phyloP scores from a whole-genome alignment of 2,329 filamentous ascomycete species.

The Reticulascus tulasneorum region DNA sequence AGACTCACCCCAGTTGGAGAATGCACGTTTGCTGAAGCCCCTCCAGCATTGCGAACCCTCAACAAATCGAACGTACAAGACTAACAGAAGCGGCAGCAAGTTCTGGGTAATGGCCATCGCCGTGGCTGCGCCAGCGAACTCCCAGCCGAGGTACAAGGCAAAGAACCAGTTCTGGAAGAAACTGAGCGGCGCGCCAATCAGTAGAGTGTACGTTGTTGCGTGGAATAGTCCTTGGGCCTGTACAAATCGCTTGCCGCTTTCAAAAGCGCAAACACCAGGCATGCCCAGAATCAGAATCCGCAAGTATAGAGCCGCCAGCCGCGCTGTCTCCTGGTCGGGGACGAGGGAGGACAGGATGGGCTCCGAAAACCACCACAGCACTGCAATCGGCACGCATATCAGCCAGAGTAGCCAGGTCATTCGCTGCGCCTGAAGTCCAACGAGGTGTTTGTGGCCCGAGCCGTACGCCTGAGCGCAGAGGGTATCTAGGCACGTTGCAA shows the following conservation, averaged over 20 bases:
- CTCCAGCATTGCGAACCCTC: slow-evolving; percentile 76
- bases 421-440: slow-evolving; percentile 75
- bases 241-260: slow-evolving; percentile 73
- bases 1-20: slow-evolving; percentile 71
- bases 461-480: slow-evolving; percentile 92
- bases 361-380: slow-evolving; percentile 66
- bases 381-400: slow-evolving; percentile 66
- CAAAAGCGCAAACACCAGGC: slow-evolving; percentile 73
- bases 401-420: slow-evolving; percentile 75
- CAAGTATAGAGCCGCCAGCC: slow-evolving; percentile 69
- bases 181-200: slow-evolving; percentile 74
- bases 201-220: slow-evolving; percentile 73
- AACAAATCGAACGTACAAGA: slow-evolving; percentile 69
- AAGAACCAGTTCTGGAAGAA: slow-evolving; percentile 74
- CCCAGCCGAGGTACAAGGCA: slow-evolving; percentile 66
- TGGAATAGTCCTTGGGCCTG: slow-evolving; percentile 79
- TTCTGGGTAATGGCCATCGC: slow-evolving; percentile 73
- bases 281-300: slow-evolving; percentile 66
- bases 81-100: slow-evolving; percentile 67
- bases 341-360: slow-evolving; percentile 62
- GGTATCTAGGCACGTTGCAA: slow-evolving; percentile 85
- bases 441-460: slow-evolving; percentile 81
- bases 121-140: slow-evolving; percentile 74
- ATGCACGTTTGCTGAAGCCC: slow-evolving; percentile 66
- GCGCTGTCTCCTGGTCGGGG: slow-evolving; percentile 66